A percentile compares a stretch with the other conserved stretches of the same genome.
Conservation (phyloP, 1,284 basidiomycete genomes). For the Apiotrichum porosum region DNA sequence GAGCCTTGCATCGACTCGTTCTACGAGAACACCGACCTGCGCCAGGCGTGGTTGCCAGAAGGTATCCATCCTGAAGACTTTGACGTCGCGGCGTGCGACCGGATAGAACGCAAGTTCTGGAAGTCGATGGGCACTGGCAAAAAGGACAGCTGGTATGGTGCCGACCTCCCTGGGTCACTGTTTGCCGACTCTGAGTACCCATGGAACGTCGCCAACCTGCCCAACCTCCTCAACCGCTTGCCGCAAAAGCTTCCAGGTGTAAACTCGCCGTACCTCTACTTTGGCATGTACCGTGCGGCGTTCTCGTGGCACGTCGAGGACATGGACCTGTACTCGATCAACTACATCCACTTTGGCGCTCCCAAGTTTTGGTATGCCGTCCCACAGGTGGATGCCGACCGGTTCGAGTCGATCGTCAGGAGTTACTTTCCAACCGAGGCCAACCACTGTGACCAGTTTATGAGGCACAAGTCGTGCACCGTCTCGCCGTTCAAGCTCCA, state of each 20-base stretch:
- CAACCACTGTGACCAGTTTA: slow-evolving; percentile 80
- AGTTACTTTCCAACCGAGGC: slow-evolving; percentile 84
- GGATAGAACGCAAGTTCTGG: slow-evolving; percentile 89
- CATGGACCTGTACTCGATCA: slow-evolving; percentile 97
- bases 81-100: slow-evolving; percentile 75
- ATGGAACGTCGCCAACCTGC: slow-evolving; percentile 92
- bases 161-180: slow-evolving; percentile 78
- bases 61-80: slow-evolving; percentile 68
- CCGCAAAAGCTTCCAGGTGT: slow-evolving; percentile 77
- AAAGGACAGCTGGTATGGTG: slow-evolving; percentile 90
- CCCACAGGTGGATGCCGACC: slow-evolving; percentile 72
- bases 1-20: slow-evolving; percentile 49
- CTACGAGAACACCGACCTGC: slow-evolving; percentile 64
- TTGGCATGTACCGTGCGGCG: slow-evolving; percentile 98
- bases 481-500: slow-evolving; percentile 81
- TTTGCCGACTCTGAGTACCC: slow-evolving; percentile 72
- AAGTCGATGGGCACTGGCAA: slow-evolving; percentile 62
- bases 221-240: slow-evolving; percentile 72
- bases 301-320: slow-evolving; percentile 98
- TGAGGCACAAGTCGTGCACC: slow-evolving; percentile 94
- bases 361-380: slow-evolving; percentile 95
- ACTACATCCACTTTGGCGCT: slow-evolving; percentile 98
- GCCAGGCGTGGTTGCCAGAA: slow-evolving; percentile 69
- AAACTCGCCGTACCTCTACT: slow-evolving; percentile 96
- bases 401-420: slow-evolving; percentile 60